These are phyloP conservation scores for Yamadazyma paraphyllophila DNA, from an alignment of 805 yeast species.

Conservation along the genomic window DNA sequence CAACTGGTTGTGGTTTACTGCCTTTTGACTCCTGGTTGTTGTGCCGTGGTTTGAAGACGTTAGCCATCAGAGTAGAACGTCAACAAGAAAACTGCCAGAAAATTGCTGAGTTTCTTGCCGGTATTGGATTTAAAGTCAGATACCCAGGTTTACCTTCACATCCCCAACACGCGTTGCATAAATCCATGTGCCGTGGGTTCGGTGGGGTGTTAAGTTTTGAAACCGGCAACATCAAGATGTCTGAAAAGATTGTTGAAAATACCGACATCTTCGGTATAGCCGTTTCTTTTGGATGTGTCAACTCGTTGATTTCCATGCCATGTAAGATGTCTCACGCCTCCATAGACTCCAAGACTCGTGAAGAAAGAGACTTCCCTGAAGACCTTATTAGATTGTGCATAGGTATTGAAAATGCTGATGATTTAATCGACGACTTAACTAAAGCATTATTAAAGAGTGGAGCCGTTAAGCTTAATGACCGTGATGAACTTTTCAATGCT, in stretches of 20 bases:
- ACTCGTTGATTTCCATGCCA: constrained; percentile 89
- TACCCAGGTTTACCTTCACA: constrained; percentile 83
- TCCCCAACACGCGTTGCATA: constrained; percentile 79
- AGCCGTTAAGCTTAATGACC: constrained; percentile 42
- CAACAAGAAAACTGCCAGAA: constrained; percentile 79
- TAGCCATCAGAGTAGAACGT: constrained; percentile 81
- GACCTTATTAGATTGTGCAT: constrained; percentile 87
- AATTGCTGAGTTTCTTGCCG: constrained; percentile 71
- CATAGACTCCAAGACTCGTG: constrained; percentile 81
- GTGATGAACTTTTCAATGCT: constrained; percentile 41
- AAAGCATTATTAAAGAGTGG: constrained; percentile 69
- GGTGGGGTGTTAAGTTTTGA: constrained; percentile 90
- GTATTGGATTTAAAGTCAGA: constrained; percentile 70
- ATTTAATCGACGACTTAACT: constrained; percentile 76
- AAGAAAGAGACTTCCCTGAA: constrained; percentile 88
- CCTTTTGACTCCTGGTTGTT: constrained; percentile 94
- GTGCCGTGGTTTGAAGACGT: constrained; percentile 83
- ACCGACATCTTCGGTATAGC: constrained; percentile 82
- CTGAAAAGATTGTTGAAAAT: constrained; percentile 71
- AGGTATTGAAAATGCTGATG: constrained; percentile 84
- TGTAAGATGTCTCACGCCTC: constrained; percentile 98
- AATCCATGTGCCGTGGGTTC: constrained; percentile 72
- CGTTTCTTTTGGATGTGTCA: constrained; percentile 92
- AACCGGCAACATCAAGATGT: constrained; percentile 68
- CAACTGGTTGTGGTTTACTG: constrained; percentile 87